Percentiles rank a stretch among this genome's conserved stretches.
Evolutionary conservation across 2,329 filamentous ascomycete species (phyloP).

Genomic region (Aureobasidium pullulans): DNA sequence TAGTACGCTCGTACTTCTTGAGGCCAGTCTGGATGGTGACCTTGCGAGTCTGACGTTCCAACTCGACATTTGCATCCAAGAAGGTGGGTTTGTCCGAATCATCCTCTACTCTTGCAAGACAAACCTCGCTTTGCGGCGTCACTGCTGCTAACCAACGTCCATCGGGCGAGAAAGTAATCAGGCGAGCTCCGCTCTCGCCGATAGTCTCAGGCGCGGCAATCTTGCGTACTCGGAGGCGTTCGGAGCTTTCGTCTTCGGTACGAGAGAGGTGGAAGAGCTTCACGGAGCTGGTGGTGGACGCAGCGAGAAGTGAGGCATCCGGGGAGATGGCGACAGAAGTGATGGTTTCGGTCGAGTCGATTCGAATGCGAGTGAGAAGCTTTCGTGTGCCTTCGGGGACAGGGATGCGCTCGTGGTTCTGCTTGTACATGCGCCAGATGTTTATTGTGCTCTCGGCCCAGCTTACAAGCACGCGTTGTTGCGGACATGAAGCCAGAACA

Average conservation of each 20-base stretch:
- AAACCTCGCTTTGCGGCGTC: conserved; percentile 37
- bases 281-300: conserved; percentile 65
- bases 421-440: conserved; percentile 61
- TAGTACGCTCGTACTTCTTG: conserved; percentile 68
- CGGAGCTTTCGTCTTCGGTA: conserved; percentile 19
- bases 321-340: conserved; percentile 64
- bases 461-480: conserved; percentile 69
- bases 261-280: conserved; percentile 68
- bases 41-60: conserved; percentile 32
- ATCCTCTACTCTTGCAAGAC: conserved; percentile 41
- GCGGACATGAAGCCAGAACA: conserved; percentile 63
- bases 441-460: conserved; percentile 89
- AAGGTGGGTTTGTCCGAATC: conserved; percentile 30
- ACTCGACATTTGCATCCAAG: conserved; percentile 30
- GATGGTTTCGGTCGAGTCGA: conserved; percentile 68
- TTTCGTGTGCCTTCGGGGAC: conserved; percentile 34
- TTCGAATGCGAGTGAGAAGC: conserved; percentile 32
- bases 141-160: conserved; percentile 60
- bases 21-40: conserved; percentile 28
- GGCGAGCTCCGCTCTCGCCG: conserved; percentile 57
- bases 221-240: conserved; percentile 59
- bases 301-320: conserved; percentile 66
- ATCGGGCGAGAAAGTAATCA: conserved; percentile 62
- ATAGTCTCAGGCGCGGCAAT: conserved; percentile 55
- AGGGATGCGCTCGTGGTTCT: conserved; percentile 21